Base-by-base conservation (phyloP, 164 flowering plant genomes). In the Berberis vulgaris region DNA sequence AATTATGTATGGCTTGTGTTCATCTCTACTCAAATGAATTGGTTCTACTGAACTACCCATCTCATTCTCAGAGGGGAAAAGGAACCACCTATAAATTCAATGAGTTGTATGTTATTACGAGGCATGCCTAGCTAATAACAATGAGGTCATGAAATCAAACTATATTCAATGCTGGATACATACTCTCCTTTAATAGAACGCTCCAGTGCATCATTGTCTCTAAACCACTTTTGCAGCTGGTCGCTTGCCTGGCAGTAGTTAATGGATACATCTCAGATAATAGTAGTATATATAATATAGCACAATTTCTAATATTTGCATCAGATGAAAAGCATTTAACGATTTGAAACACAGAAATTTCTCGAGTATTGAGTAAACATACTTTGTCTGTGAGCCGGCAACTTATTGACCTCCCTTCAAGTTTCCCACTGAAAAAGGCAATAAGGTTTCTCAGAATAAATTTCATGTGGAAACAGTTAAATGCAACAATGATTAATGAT, bases 341-440 rank as follows among this genome's bases (percentile, higher is more conserved):
- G 12, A 50, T 41, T 62, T 43, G 49, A 6, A 62, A 57, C 9
- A 58, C 45, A 50, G 10, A 10, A 10, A 12, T 10, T 52, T 7
- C 4, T 52, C 4, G 11, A 52, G 54, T 52, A 3, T 7, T 47
- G 8, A 72, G 56, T 39, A 67, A 26, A 73, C 84, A 61, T 85
- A 94, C 97, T 80, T 82, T 94, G 71, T 94, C 99, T 41, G 96
- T 74, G 58, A 94, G 87, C 53, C 96, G 76, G 83, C 99, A 94
- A 61, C 74, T 50, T 39, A 47, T 73, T 46, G 81, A 6, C 78
- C 99, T 86, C 61, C 99, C 99, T 83, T 94, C 94, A 65, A 91
- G 96, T 60, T 86, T 86, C 52, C 82, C 73, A 65, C 99, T 91
- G 90, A 71, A 76, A 72, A 75, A 46, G 57, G n/a, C 44, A 72